A percentile compares a stretch with the other conserved stretches of the same genome.
phyloP scores from a whole-genome alignment of 768 basidiomycete species.

The Tylopilus sp. region DNA sequence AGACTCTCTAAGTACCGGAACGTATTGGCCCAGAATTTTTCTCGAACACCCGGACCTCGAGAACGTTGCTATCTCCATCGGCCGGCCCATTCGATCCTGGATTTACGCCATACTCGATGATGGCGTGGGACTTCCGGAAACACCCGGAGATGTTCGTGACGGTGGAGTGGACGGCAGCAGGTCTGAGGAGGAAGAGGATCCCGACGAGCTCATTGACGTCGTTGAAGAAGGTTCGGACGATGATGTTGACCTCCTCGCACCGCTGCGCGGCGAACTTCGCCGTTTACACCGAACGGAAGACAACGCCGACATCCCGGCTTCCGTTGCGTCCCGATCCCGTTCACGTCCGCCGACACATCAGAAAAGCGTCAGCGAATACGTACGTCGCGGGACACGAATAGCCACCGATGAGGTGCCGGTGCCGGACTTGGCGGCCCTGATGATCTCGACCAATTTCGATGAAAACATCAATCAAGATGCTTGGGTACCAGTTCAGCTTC shows the following conservation, averaged over 20 bases:
- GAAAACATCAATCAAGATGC: slow-evolving; percentile 19
- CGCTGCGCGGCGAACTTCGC: slow-evolving; percentile 63
- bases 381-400: slow-evolving; percentile 67
- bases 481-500: slow-evolving; percentile 45
- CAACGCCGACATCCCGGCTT: slow-evolving; percentile 24
- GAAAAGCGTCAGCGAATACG: slow-evolving; percentile 48
- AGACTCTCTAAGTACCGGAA: slow-evolving; percentile 59
- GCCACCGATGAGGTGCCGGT: slow-evolving; percentile 56
- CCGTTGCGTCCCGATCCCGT: slow-evolving; percentile 34
- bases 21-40: slow-evolving; percentile 71
- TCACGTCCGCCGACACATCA: slow-evolving; percentile 13
- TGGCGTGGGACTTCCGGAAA: slow-evolving; percentile 55
- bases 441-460: slow-evolving; percentile 36
- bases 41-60: slow-evolving; percentile 77
- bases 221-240: slow-evolving; percentile 53
- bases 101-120: slow-evolving; percentile 66
- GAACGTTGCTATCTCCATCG: slow-evolving; percentile 59
- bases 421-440: slow-evolving; percentile 44
- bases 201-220: slow-evolving; percentile 66
- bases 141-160: slow-evolving; percentile 14
- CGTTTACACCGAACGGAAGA: slow-evolving; percentile 49
- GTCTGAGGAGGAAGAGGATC: slow-evolving; percentile 41
- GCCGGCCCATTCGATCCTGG: slow-evolving; percentile 61
- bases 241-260: slow-evolving; percentile 57
- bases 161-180: slow-evolving; percentile 18